A percentile compares a stretch with the other conserved stretches of the same genome.
Conservation (phyloP, 2,329 filamentous ascomycete genomes). For the Penicillium verrucosum region DNA sequence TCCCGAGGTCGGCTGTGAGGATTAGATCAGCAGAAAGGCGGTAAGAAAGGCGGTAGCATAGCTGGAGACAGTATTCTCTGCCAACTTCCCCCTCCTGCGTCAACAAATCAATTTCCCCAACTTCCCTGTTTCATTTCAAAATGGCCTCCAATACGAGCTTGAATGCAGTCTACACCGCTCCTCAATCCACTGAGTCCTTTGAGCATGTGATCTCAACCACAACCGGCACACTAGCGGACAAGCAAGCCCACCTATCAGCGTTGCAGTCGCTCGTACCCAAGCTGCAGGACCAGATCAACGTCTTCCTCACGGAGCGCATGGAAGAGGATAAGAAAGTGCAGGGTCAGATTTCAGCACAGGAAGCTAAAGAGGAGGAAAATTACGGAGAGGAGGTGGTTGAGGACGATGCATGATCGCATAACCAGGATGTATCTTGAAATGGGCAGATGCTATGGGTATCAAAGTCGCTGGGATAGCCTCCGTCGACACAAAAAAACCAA, state of each 20-base stretch:
- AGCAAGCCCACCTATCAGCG: slow-evolving; percentile 53
- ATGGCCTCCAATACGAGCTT: slow-evolving; percentile 13
- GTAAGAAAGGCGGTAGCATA: slow-evolving; percentile 6
- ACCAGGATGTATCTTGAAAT: slow-evolving; percentile 26
- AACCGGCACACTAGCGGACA: slow-evolving; percentile 35
- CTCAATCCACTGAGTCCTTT: slow-evolving; percentile 33
- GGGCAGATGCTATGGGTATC: slow-evolving; percentile 32
- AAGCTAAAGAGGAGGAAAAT: slow-evolving; percentile 53
- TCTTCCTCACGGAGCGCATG: slow-evolving; percentile 60
- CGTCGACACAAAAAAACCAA: slow-evolving; percentile 14
- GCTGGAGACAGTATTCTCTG: background rate
- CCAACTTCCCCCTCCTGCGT: background rate
- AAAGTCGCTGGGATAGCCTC: slow-evolving; percentile 28
- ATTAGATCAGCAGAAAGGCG: background rate
- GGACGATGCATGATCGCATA: slow-evolving; percentile 53
- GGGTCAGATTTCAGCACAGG: slow-evolving; percentile 37
- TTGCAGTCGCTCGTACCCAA: slow-evolving; percentile 49
- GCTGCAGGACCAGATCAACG: slow-evolving; percentile 58
- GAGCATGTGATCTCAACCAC: slow-evolving; percentile 28
- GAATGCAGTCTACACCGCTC: slow-evolving; percentile 30
- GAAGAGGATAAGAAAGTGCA: slow-evolving; percentile 54
- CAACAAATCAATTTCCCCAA: background rate
- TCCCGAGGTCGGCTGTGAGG: background rate
- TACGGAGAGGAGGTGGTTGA: slow-evolving; percentile 79
- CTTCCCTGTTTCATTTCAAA: background rate